Conservation (phyloP, 2,329 filamentous ascomycete species). For the Sporothrix pseudoabietina region DNA sequence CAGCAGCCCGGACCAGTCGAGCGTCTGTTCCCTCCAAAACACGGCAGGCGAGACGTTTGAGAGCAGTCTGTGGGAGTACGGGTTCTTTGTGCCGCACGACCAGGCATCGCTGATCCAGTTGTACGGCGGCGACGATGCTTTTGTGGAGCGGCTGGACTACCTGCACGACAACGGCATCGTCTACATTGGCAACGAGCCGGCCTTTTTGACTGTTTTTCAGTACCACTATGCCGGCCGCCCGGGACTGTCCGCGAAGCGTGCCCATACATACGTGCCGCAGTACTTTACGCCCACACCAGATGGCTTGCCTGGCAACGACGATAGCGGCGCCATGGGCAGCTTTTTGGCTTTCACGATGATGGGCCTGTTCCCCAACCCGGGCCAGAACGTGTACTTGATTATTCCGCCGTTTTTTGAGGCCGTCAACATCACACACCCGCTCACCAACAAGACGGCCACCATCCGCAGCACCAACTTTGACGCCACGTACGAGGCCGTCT, state of each 20-base stretch:
- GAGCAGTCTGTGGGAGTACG: slow-evolving; percentile 71
- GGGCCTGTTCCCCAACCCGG: slow-evolving; percentile 68
- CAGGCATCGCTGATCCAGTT: slow-evolving; percentile 57
- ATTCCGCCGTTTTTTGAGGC: slow-evolving; percentile 67
- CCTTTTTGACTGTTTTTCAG: slow-evolving; percentile 66
- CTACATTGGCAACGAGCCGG: slow-evolving; percentile 64
- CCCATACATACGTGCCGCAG: slow-evolving; percentile 66
- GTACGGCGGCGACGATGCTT: slow-evolving; percentile 61
- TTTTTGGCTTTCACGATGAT: slow-evolving; percentile 69
- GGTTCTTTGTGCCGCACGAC: slow-evolving; percentile 63
- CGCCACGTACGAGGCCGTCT: slow-evolving; percentile 57
- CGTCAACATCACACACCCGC: slow-evolving; percentile 58
- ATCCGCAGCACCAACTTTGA: slow-evolving; percentile 66
- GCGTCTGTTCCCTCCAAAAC: slow-evolving; percentile 60
- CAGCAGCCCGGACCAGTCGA: slow-evolving; percentile 55
- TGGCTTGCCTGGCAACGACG: slow-evolving; percentile 71
- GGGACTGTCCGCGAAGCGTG: slow-evolving; percentile 54
- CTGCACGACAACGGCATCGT: slow-evolving; percentile 65
- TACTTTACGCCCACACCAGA: slow-evolving; percentile 61
- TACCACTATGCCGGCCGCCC: slow-evolving; percentile 71
- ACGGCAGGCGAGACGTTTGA: slow-evolving; percentile 71
- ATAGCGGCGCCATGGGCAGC: slow-evolving; percentile 69
- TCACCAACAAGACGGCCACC: slow-evolving; percentile 62
- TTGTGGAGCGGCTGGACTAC: slow-evolving; percentile 62
- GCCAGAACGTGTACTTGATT: slow-evolving; percentile 72